Conservation (phyloP, 129 eudicot species). For the Ambrosia trifida region DNA sequence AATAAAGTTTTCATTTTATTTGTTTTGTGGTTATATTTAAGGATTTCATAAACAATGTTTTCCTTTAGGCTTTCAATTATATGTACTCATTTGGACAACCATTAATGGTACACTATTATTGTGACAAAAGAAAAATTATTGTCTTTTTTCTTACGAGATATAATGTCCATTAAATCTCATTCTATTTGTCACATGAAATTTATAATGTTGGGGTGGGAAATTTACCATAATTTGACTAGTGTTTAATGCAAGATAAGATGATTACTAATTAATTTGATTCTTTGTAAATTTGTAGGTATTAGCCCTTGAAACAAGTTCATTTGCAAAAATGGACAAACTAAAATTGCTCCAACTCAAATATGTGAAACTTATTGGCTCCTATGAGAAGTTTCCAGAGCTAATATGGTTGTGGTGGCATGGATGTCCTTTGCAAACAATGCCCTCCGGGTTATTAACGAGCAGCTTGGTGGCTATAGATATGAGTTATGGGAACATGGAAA, state of each 20-base stretch:
- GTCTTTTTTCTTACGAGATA: neutral
- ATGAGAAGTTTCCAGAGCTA: slow-evolving; percentile 3
- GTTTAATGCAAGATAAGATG: neutral
- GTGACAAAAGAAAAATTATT: neutral
- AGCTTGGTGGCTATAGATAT: slow-evolving; percentile 35
- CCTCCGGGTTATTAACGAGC: neutral
- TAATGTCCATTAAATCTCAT: neutral
- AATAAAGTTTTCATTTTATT: neutral
- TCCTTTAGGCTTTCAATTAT: neutral
- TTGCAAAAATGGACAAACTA: slow-evolving; percentile 14
- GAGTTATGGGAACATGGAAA: slow-evolving; percentile 25
- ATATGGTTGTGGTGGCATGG: slow-evolving; percentile 18
- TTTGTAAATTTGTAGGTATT: neutral
- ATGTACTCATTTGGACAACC: neutral
- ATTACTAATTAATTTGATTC: neutral
- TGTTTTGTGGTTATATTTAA: neutral
- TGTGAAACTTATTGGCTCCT: neutral
- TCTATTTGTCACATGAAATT: neutral
- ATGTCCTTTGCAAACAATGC: neutral
- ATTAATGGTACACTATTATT: neutral
- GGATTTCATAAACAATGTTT: neutral
- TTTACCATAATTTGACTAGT: neutral
- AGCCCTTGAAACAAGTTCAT: neutral
- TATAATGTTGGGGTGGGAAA: neutral
- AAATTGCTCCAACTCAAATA: slow-evolving; percentile 6